Base-by-base conservation (phyloP, 331 rosid species). In the Cydonia oblonga region DNA sequence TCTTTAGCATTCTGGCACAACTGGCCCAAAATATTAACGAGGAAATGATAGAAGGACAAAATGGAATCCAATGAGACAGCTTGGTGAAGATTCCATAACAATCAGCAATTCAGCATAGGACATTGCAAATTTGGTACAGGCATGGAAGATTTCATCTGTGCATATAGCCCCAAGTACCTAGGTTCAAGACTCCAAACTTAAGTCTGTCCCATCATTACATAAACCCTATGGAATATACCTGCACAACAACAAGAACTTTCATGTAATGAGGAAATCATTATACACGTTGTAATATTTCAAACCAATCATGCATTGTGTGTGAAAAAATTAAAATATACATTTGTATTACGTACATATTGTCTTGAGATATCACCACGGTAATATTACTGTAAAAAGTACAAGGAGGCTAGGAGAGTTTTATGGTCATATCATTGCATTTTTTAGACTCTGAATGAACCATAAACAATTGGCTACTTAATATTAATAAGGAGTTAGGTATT, bases 1-100 rank as follows among this genome's bases (percentile, higher is more conserved):
- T n/a, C n/a, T 66, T 46, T 15, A 13, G 60, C 66, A 40, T 64
- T 64, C 38, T 59, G 42, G 80, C 80, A 65, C 20, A 68, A 30
- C 19, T 65, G 26, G 77, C 60, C 29, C 20, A 42, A 4, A 38
- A 62, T 60, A 8, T 51, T 44, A 18, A 15, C 24, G 30, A n/a
- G 68, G 38, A 64, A 61, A 73, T 15, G 4, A 57, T 70, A 2
- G 51, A 64, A 25, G 63, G 30, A 57, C 42, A 62, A 71, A 32
- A 35, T 57, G 59, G 61, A 63, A 68, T 67, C 57, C 29, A 57
- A 67, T 46, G 40, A 67, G 23, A 57, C 44, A 64, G 61, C 62
- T 42, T 24, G 22, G 13, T 63, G 30, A 22, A 66, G 46, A 66
- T 66, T 66, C 38, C 25, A 58, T 1, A 15, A 46, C 16, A 35